Evolutionary conservation across 129 eudicot species (phyloP), one percentile per base, ranked within the genome.

Genomic region (Scalesia atractyloides): DNA sequence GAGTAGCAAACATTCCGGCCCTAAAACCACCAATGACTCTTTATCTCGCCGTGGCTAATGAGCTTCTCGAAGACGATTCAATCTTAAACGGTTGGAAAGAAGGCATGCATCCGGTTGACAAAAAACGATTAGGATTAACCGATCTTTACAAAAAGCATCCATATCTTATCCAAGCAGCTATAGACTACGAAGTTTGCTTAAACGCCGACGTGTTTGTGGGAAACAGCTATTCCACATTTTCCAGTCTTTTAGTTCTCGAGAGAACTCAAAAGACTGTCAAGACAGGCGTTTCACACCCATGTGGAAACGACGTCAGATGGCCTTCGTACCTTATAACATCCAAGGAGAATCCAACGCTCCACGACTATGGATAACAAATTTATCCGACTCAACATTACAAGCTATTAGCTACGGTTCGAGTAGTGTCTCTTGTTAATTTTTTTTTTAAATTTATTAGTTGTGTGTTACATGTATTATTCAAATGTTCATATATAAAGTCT

Each of bases 271-370:
- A 79, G 75, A 80, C 81, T 84, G 72, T 84, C 58, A 76, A 65
- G 8, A 63, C 57, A 73, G 86, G 84, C 6, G 69, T 59, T 18
- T 16, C 78, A 24, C 73, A 72, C n/a, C 37, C 80, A 0, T 92
- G 98, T 80, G 84, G 82, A 19, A 33, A 9, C 7, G 61, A 73
- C 37, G 83, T 62, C 18, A 84, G 70, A 24, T 92, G 98, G 98
- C 96, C 98, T 39, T 92, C 96, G n/a, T 92, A 77, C 85, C 98
- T 10, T 92, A 92, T 70, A 92, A 92, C 77, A 66, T 92, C n/a
- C 34, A 46, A 50, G 91, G 92, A 14, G 87, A 84, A 22, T 71
- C 70, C 3, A 69, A 73, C 2, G 85, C 88, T 49, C 98, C 98
- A 6, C 82, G 72, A 19, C 61, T 41, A 15, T 92, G 98, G 98